Base-by-base conservation (phyloP, 225 moss, liverwort and hornwort species). In the Straminergon stramineum region DNA sequence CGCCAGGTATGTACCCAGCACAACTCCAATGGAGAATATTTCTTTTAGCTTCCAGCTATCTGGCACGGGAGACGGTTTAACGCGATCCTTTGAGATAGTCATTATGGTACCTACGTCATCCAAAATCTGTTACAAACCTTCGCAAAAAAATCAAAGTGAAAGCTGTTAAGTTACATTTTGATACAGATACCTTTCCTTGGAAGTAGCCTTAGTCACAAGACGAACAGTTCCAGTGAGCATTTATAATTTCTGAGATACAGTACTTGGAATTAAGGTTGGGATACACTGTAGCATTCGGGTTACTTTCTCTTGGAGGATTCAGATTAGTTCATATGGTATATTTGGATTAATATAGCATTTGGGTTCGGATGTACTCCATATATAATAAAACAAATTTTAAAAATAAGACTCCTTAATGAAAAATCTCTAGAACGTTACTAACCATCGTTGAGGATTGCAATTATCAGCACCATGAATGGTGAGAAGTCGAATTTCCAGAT, bases 41-140 rank as follows among this genome's bases (percentile, higher is more conserved):
- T 97, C 97, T 84, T 82, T 91, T 43, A 97, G 71, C 91, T 94
- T 96, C 97, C 97, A 97, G 90, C 96, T 97, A 74, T 97, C 97
- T n/a, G 97, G 97, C 55, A 93, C 55, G 23, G 95, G 97, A 81
- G 97, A 97, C 71, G 97, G 96, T 65, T 95, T 97, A 15, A 97
- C 97, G 35, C 96, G 92, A 95, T 97, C 97, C 90, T 97, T 97
- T 8, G 97, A 90, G 77, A 97, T 97, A 10, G 97, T 97, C 97
- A 97, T 97, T 27, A 97, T 97, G n/a, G 97, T 97, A 84, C 97
- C 97, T 91, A 31, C 31, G 52, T 65, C 78, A 91, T 85, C 53
- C 74, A 83, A 48, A 87, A 86, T 27, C 20, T 61, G 85, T 85
- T 41, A 82, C 68, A 76, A 56, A 51, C 24, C 76, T 70, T 66